phyloP scores from a whole-genome alignment of 2,329 filamentous ascomycete species.

The Penicillium concentricum region DNA sequence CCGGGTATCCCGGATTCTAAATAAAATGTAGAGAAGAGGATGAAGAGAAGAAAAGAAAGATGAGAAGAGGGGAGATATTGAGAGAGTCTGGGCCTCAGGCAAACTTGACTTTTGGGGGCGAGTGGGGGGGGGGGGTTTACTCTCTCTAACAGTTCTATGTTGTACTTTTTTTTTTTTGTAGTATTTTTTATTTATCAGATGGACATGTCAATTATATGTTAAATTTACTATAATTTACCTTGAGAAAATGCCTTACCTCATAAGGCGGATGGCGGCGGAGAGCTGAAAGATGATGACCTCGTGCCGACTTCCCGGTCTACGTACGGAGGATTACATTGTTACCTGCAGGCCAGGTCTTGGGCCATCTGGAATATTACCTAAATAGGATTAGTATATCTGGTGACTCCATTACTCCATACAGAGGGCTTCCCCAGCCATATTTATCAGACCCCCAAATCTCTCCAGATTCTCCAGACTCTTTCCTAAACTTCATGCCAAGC shows the following conservation, averaged over 20 bases:
- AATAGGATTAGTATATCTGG: conserved; percentile 15
- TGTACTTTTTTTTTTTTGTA: background rate
- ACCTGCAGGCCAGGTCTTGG: background rate
- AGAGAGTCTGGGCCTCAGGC: conserved; percentile 19
- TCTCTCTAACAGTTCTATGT: background rate
- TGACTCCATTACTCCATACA: background rate
- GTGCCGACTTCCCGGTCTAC: conserved; percentile 1
- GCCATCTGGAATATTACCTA: conserved; percentile 22
- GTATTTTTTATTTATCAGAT: background rate
- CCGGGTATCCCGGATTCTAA: background rate
- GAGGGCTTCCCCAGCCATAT: background rate
- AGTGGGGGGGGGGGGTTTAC: background rate
- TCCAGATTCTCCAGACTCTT: background rate
- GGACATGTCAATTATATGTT: background rate
- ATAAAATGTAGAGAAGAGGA: background rate
- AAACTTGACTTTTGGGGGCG: conserved; percentile 13
- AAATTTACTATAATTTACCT: no score
- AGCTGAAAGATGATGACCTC: background rate
- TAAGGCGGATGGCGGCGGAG: conserved; percentile 4
- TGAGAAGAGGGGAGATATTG: conserved; percentile 13
- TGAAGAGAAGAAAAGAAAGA: conserved; percentile 3
- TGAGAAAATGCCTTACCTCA: background rate
- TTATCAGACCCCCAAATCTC: background rate
- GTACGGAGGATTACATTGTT: background rate
- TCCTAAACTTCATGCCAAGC: conserved; percentile 3